phyloP scores from a whole-genome alignment of 805 yeast species.

The Candida chilensis region DNA sequence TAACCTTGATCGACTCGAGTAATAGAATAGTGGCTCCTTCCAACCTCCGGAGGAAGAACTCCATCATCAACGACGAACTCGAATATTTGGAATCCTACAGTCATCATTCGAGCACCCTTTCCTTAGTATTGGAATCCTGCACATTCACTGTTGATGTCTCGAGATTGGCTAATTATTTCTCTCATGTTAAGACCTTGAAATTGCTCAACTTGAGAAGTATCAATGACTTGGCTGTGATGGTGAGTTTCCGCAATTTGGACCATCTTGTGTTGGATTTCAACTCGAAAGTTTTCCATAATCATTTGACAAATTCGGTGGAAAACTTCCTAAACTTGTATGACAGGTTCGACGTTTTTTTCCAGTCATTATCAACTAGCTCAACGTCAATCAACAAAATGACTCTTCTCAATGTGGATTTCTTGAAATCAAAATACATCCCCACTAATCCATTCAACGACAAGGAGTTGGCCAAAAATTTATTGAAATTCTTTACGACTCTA shows the following conservation, averaged over 20 bases:
- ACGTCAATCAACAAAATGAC: no score
- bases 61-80: background rate
- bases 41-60: constrained; percentile 2
- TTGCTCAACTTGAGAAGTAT: constrained; percentile 28
- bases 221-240: constrained; percentile 39
- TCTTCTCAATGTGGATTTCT: constrained; percentile 21
- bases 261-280: constrained; percentile 36
- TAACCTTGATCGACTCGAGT: background rate
- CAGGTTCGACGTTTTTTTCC: constrained; percentile 20
- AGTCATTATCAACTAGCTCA: no score
- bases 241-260: constrained; percentile 28
- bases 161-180: constrained; percentile 24
- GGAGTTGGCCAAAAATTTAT: no score
- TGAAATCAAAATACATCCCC: no score
- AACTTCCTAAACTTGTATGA: constrained; percentile 11
- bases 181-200: constrained; percentile 23
- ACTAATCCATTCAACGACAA: no score
- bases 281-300: constrained; percentile 31
- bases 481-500: constrained; percentile 6
- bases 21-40: constrained; percentile 1
- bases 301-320: constrained; percentile 4
- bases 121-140: no score
- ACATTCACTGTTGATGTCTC: no score
- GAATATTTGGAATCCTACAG: background rate
- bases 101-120: background rate